Evolutionary conservation across 169 alveolate genomes (phyloP).

Genomic region (Toxoplasma gondii): DNA sequence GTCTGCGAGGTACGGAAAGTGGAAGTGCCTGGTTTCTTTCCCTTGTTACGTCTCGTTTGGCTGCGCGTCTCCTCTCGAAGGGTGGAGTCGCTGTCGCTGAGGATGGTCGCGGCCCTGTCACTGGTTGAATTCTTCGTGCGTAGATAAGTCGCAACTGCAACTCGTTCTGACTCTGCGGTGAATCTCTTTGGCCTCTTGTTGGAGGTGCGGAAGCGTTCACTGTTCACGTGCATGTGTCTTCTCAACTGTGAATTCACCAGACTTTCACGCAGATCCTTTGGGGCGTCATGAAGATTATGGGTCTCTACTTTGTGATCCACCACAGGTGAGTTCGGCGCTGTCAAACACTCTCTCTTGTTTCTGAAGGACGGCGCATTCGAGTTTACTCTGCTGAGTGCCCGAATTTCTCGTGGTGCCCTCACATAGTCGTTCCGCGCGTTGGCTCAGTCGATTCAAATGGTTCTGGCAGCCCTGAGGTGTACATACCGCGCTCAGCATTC

Average conservation of each 20-base stretch:
- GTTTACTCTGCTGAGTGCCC: too few relatives aligned
- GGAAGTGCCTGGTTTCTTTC: not conserved
- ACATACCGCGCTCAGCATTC: too few relatives aligned
- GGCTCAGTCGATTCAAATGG: too few relatives aligned
- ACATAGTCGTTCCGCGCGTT: too few relatives aligned
- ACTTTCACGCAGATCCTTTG: not conserved
- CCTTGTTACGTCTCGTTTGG: not conserved
- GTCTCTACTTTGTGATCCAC: not conserved
- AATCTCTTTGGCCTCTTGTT: too few relatives aligned
- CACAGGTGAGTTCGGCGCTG: conserved; percentile 12
- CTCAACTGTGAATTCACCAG: not conserved
- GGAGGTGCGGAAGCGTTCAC: not conserved
- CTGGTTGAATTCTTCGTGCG: not conserved
- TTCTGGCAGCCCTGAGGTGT: too few relatives aligned
- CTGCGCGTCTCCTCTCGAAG: not conserved
- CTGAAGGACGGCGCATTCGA: too few relatives aligned
- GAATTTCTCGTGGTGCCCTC: too few relatives aligned
- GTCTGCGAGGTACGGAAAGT: conserved; percentile 56
- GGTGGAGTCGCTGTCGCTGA: not conserved
- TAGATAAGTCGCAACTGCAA: too few relatives aligned
- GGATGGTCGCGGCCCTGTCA: not conserved
- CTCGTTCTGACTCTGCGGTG: too few relatives aligned
- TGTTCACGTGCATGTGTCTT: not conserved
- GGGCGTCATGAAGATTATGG: not conserved
- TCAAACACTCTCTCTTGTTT: too few relatives aligned